Evolutionary conservation across 257 asterid species (phyloP), one percentile per base, ranked within the genome.

Genomic region (Euphrasia confusa): DNA sequence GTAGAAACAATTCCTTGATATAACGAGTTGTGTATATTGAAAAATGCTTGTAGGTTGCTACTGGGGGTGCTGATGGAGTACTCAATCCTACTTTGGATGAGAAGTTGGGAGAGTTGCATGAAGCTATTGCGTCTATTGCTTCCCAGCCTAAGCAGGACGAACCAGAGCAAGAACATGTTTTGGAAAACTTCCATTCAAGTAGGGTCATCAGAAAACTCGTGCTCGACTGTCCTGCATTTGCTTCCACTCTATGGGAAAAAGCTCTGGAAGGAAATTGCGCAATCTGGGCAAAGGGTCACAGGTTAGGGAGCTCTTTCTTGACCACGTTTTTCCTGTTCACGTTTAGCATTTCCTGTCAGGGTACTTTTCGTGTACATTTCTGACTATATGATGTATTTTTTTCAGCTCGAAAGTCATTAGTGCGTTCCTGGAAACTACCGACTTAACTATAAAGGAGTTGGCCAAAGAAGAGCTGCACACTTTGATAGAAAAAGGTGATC

Each of bases 171-270:
- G 87, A 83, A 67, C 95, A 86, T 75, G 72, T 89, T 60, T 78
- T 92, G 57, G 95, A 86, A 72, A 72, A 86, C 52, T 92, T 84
- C 64, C 90, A 83, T 71, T 92, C 96, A 4, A 91, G 98, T 79
- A 74, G 98, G 71, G 74, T 74, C 64, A 80, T 91, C 64, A 79
- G 95, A 63, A 86, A 84, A 71, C 85, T 91, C 1, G 73, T 91
- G 42, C 76, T 88, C 6, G 90, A 86, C 60, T 86, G 95, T 81
- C 95, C 98, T 12, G 68, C 65, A 24, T 89, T 89, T 42, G 97
- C 98, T 50, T 70, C 79, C 35, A 71, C 70, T 10, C 85, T 92
- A 21, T 86, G 96, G 91, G 85, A 81, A 72, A 85, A 75, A 57
- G 92, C 92, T 64, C 75, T 93, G 54, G 75, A 80, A 74, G 95